Conservation (phyloP, 2,329 filamentous ascomycete genomes). For the Coccinonectria pachysandricola region DNA sequence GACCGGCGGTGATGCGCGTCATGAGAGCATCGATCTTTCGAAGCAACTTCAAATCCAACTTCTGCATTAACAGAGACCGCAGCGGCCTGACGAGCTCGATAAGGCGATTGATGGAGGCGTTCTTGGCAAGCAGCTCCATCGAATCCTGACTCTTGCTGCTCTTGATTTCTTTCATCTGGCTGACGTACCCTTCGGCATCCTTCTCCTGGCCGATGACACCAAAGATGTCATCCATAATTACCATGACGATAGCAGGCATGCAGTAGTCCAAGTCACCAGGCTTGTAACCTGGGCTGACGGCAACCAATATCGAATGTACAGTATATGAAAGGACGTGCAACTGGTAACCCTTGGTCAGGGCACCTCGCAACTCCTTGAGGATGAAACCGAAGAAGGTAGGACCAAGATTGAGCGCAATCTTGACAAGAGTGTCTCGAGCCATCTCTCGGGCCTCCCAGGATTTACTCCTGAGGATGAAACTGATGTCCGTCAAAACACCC, state of each 20-base stretch:
- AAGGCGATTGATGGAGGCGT: constrained; percentile 63
- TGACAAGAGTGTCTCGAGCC: constrained; percentile 75
- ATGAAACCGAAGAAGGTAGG: constrained; percentile 81
- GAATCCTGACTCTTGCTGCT: constrained; percentile 97
- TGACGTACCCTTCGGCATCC: constrained; percentile 90
- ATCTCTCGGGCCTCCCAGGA: constrained; percentile 83
- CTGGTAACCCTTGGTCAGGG: constrained; percentile 79
- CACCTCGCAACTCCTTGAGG: constrained; percentile 78
- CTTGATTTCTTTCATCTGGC: constrained; percentile 94
- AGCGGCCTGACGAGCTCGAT: constrained; percentile 69
- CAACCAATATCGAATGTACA: constrained; percentile 79
- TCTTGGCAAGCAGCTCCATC: constrained; percentile 84
- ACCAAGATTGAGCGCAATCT: constrained; percentile 73
- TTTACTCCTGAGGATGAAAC: constrained; percentile 83
- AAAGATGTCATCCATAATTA: constrained; percentile 97
- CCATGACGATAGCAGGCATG: constrained; percentile 61
- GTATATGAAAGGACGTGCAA: constrained; percentile 93
- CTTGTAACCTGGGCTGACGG: constrained; percentile 58
- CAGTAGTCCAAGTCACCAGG: constrained; percentile 88
- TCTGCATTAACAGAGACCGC: constrained; percentile 69
- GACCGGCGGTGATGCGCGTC: constrained; percentile 68
- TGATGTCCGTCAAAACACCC: constrained; percentile 80
- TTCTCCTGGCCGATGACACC: constrained; percentile 89
- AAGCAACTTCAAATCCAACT: constrained; percentile 70
- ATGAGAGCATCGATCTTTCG: constrained; percentile 87